phyloP scores from a whole-genome alignment of 2,329 filamentous ascomycete species.

The Talaromyces sp. region DNA sequence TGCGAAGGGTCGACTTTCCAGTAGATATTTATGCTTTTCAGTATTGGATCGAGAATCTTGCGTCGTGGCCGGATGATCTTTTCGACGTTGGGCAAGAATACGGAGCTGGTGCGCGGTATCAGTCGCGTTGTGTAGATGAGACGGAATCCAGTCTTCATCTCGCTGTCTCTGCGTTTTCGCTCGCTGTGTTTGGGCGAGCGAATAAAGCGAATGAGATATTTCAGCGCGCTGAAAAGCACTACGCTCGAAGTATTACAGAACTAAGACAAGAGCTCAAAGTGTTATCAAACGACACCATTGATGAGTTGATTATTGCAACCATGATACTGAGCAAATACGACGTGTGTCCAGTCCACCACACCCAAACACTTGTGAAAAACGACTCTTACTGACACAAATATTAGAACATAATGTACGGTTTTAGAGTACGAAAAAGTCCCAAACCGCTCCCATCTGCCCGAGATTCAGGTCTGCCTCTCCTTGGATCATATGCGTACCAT shows the following conservation, averaged over 20 bases:
- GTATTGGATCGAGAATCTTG: constrained; percentile 23
- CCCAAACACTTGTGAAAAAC: neutral
- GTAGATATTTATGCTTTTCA: constrained; percentile 24
- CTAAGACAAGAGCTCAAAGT: constrained; percentile 20
- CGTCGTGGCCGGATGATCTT: constrained; percentile 19
- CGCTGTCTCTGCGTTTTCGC: constrained; percentile 23
- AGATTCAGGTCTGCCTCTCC: constrained; percentile 2
- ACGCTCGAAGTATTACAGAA: constrained; percentile 17
- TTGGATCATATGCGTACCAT: constrained; percentile 21
- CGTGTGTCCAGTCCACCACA: constrained; percentile 7
- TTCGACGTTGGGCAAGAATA: constrained; percentile 24
- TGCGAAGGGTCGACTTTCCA: neutral
- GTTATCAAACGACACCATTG: constrained; percentile 21
- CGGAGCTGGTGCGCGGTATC: constrained; percentile 19
- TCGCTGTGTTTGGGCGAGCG: constrained; percentile 23
- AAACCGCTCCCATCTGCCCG: neutral
- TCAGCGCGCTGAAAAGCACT: neutral
- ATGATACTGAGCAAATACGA: constrained; percentile 24
- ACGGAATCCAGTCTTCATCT: constrained; percentile 22
- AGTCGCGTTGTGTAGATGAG: constrained; percentile 12
- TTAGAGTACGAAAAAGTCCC: neutral
- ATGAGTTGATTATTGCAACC: constrained; percentile 23
- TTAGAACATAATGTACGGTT: constrained; percentile 6
- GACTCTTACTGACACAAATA: neutral
- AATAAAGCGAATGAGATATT: constrained; percentile 16